A percentile compares a stretch with the other conserved stretches of the same genome.
Evolutionary conservation across 495 filamentous ascomycete species (phyloP).

Genomic region (Trichoderma asperelloides): DNA sequence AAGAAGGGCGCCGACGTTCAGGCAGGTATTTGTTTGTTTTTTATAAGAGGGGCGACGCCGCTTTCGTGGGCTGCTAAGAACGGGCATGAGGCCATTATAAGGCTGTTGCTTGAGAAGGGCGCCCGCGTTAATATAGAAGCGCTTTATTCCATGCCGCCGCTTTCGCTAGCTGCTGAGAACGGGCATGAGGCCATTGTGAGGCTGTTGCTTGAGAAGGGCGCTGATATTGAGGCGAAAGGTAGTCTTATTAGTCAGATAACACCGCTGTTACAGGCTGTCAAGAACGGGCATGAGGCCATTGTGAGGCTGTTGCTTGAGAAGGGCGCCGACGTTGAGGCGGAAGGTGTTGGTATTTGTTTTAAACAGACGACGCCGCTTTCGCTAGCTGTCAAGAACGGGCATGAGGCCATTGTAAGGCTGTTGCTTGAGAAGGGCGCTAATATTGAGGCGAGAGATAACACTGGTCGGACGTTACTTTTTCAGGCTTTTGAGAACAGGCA

Average conservation of each 20-base stretch:
- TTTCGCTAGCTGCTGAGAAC: constrained; percentile 14
- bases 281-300: background rate
- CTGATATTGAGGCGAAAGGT: constrained; percentile 12
- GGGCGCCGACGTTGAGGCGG: background rate
- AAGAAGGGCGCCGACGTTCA: constrained; percentile 14
- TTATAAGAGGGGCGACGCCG: background rate
- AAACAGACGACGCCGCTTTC: background rate
- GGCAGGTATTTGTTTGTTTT: too few relatives aligned
- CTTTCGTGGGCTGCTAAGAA: background rate
- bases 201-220: constrained; percentile 19
- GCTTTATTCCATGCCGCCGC: too few relatives aligned
- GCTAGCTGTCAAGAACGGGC: background rate
- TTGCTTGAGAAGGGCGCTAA: background rate
- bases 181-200: constrained; percentile 14
- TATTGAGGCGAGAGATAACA: background rate
- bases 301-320: background rate
- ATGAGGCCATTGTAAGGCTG: background rate
- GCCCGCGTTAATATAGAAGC: background rate
- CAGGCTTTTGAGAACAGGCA: constrained; percentile 13
- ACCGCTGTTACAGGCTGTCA: background rate
- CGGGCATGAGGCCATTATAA: background rate
- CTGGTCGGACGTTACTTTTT: constrained; percentile 17
- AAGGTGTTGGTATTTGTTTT: too few relatives aligned
- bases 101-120: background rate
- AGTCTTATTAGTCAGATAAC: background rate